These are phyloP conservation scores for Tolypocladium paradoxum DNA, from an alignment of 2,329 filamentous ascomycete genomes.

Conservation along the genomic window DNA sequence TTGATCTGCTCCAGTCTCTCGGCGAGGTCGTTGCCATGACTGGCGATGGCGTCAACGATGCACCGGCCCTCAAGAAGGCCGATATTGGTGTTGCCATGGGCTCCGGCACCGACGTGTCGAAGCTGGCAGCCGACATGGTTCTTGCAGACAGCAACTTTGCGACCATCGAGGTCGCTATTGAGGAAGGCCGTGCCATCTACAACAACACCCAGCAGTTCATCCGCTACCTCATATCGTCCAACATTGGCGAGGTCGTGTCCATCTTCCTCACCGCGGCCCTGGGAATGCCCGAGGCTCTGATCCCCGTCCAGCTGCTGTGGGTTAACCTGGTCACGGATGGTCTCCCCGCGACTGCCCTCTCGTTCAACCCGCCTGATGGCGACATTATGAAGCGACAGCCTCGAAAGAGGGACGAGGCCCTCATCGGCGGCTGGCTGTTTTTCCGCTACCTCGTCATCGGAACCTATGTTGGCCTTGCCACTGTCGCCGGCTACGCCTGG, in stretches of 20 bases:
- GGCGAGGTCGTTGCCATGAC: slow-evolving; percentile 98
- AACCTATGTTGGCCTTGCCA: slow-evolving; percentile 87
- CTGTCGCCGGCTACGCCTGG: slow-evolving; percentile 97
- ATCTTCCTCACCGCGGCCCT: slow-evolving; percentile 95
- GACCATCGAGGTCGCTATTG: slow-evolving; percentile 89
- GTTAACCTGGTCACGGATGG: slow-evolving; percentile 98
- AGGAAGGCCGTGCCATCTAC: slow-evolving; percentile 96
- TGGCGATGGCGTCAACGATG: slow-evolving; percentile 96
- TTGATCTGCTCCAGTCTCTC: slow-evolving; percentile 86
- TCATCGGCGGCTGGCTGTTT: slow-evolving; percentile 93
- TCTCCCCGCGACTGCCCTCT: slow-evolving; percentile 88
- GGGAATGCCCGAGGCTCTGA: slow-evolving; percentile 94
- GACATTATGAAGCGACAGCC: slow-evolving; percentile 94
- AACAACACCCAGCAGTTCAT: slow-evolving; percentile 99
- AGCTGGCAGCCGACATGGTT: slow-evolving; percentile 96
- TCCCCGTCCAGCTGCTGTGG: slow-evolving; percentile 96
- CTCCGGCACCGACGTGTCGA: slow-evolving; percentile 92
- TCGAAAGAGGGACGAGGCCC: slow-evolving; percentile 80
- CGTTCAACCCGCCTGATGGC: slow-evolving; percentile 97
- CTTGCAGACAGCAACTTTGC: slow-evolving; percentile 98
- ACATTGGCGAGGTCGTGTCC: slow-evolving; percentile 97
- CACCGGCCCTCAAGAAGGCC: slow-evolving; percentile 93
- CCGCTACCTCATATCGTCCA: slow-evolving; percentile 95
- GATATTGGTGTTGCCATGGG: slow-evolving; percentile 99
- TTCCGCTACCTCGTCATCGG: slow-evolving; percentile 96